A percentile compares a stretch with the other conserved stretches of the same genome.
phyloP scores from a whole-genome alignment of 768 basidiomycete species.

The Vararia minispora region DNA sequence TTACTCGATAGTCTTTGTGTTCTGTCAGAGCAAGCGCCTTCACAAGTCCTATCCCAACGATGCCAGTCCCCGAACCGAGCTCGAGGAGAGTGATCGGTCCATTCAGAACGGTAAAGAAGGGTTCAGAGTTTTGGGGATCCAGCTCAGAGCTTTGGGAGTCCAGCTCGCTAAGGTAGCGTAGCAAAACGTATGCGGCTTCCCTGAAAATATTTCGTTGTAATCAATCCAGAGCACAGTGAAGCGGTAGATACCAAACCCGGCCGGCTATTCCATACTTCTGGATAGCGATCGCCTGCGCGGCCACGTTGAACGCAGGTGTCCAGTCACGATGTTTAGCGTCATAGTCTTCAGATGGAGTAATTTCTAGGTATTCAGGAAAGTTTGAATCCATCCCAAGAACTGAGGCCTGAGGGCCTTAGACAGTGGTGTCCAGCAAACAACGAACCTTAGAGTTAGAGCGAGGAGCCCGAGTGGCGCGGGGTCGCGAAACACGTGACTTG shows the following conservation, averaged over 20 bases:
- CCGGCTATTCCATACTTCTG: slow-evolving; percentile 73
- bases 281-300: slow-evolving; percentile 48
- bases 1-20: slow-evolving; percentile 19
- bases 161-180: slow-evolving; percentile 42
- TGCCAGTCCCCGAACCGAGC: slow-evolving; percentile 70
- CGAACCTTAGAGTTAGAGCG: too few species aligned
- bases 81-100: slow-evolving; percentile 41
- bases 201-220: slow-evolving; percentile 25
- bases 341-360: slow-evolving; percentile 4
- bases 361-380: slow-evolving; percentile 6
- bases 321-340: background rate
- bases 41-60: slow-evolving; percentile 41
- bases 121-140: too few species aligned
- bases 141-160: too few species aligned
- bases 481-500: too few species aligned
- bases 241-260: slow-evolving; percentile 53
- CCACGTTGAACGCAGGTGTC: slow-evolving; percentile 18
- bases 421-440: too few species aligned
- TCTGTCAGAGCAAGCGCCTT: slow-evolving; percentile 23
- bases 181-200: slow-evolving; percentile 64
- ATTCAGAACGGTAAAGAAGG: slow-evolving; percentile 23
- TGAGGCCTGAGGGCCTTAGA: too few species aligned
- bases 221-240: slow-evolving; percentile 20
- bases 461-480: too few species aligned
- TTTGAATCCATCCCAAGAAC: slow-evolving; percentile 7